Percentiles rank a stretch among this genome's conserved stretches.
Conservation (phyloP, 2,329 filamentous ascomycete species). For the Tolypocladium guangdongense region DNA sequence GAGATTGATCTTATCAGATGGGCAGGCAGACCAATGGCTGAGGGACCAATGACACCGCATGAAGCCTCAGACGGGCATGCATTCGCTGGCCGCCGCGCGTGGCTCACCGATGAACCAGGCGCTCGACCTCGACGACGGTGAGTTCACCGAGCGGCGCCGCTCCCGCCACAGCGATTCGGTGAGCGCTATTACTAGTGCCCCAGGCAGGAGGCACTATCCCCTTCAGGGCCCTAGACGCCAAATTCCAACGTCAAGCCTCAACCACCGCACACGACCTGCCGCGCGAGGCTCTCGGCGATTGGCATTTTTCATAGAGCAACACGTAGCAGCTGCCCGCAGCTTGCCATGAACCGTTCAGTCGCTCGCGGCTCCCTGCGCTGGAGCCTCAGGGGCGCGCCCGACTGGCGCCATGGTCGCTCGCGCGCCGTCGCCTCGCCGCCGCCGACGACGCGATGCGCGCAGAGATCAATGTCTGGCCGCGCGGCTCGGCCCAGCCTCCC, state of each 20-base stretch:
- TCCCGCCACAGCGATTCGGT: too few species aligned
- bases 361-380: not conserved
- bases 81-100: too few species aligned
- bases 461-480: not conserved
- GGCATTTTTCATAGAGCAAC: not conserved
- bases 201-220: not conserved
- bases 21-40: not conserved
- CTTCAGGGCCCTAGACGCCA: not conserved
- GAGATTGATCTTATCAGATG: conserved; percentile 1
- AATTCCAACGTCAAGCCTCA: not conserved
- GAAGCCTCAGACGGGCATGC: not conserved
- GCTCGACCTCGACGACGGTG: not conserved
- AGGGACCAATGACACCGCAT: not conserved
- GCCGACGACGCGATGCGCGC: not conserved
- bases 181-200: not conserved
- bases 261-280: not conserved
- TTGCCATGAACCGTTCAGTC: not conserved
- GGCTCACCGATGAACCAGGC: too few species aligned
- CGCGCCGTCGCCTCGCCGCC: not conserved
- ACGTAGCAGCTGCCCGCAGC: not conserved
- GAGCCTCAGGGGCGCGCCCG: not conserved
- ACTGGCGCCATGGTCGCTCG: not conserved
- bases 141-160: not conserved
- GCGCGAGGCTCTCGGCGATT: not conserved
- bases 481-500: not conserved